Base-by-base conservation (phyloP, 495 filamentous ascomycete genomes). In the Apiosordaria backusii region DNA sequence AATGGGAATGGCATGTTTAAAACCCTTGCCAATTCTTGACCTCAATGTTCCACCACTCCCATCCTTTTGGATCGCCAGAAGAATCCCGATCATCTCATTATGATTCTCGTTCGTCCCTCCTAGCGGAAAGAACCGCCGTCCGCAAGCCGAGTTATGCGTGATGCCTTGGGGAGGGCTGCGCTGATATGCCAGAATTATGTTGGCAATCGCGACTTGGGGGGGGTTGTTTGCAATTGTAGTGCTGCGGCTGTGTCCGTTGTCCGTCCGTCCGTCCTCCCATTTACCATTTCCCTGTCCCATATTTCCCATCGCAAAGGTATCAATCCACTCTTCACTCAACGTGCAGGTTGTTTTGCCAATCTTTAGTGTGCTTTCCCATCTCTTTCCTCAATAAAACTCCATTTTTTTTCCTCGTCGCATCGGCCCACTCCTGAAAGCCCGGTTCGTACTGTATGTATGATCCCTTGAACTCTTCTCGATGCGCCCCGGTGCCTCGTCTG, bases 41-140 rank as follows among this genome's bases (percentile, higher is more conserved):
- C 60, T 50, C 26, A n/a, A 27, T 50, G 25, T 35, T 29, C 60
- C 60, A 50, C 29, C 26, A 23, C 24, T 21, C 26, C 40, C 58
- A 29, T 60, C 26, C n/a, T n/a, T 4, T 19, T 19, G 58, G 10
- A 55, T 13, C 52, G 52, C 22, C 52, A 55, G 52, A 45, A 45
- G 40, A 21, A 21, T 55, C 52, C 52, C 4, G 1, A 55, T 55
- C 52, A 55, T 55, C n/a, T 1, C 15, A 55, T 23, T 55, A 23
- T 22, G 52, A 55, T 18, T 5, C 59, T 27, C 59, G 29, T 40
- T 27, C 57, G 25, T 27, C 57, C 22, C 24, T 3, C 23, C 40
- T 60, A 55, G 27, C 55, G 45, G 19, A 59, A 27, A 10, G 58
- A 35, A 35, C 15, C 45, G 35, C 55, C 65, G 35, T 67, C 64